These are phyloP conservation scores for Rhytidiadelphus loreus DNA, from an alignment of 225 moss, liverwort and hornwort species.

Conservation along the genomic window DNA sequence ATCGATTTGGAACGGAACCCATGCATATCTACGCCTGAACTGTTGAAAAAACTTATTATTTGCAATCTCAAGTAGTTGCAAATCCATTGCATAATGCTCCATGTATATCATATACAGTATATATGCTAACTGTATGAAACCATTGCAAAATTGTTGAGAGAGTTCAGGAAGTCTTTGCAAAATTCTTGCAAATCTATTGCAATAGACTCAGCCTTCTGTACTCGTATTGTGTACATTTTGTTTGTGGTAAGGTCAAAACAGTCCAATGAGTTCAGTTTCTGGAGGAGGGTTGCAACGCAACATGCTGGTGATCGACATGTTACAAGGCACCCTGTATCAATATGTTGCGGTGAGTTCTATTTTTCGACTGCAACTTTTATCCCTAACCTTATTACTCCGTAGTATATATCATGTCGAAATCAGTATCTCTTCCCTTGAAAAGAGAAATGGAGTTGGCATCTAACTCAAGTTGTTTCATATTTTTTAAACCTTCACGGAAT, in stretches of 20 bases:
- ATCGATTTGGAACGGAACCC: background rate
- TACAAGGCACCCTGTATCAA: no score
- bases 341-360: no score
- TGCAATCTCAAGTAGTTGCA: background rate
- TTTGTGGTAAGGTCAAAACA: no score
- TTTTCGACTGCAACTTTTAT: no score
- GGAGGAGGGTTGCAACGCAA: background rate
- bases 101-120: no score
- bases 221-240: background rate
- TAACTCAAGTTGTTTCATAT: background rate
- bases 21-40: background rate
- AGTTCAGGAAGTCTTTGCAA: background rate
- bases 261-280: no score
- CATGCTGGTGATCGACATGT: background rate
- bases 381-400: no score
- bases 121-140: background rate
- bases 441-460: background rate
- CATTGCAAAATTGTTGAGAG: background rate
- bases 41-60: background rate
- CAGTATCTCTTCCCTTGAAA: background rate
- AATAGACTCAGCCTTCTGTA: background rate
- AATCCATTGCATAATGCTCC: background rate
- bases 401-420: no score
- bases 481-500: fast-evolving
- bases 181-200: background rate